Evolutionary conservation across 257 asterid species (phyloP).

Genomic region (Solanum pinnatisectum): DNA sequence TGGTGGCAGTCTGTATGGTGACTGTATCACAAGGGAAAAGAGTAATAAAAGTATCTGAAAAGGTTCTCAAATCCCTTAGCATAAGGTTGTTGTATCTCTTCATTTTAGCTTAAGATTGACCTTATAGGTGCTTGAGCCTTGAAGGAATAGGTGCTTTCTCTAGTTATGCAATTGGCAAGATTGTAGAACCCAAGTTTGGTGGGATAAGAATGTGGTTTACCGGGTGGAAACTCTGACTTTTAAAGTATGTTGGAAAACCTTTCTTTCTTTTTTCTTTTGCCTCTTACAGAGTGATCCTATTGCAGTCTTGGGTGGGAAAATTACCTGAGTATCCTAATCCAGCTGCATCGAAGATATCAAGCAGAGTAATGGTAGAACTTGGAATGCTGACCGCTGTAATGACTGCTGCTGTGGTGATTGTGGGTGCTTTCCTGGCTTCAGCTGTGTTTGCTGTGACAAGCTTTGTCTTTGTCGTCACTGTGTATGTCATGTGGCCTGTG

Average conservation of each 20-base stretch:
- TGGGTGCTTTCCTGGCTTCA: slow-evolving; percentile 85
- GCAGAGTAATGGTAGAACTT: slow-evolving; percentile 86
- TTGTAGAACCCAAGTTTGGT: neutral
- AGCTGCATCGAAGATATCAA: slow-evolving; percentile 81
- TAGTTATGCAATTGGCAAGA: neutral
- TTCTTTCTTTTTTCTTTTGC: slow-evolving; percentile 5
- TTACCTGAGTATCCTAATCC: slow-evolving; percentile 81
- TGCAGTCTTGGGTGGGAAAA: slow-evolving; percentile 82
- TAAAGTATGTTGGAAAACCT: slow-evolving; percentile 3
- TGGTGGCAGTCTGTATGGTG: neutral
- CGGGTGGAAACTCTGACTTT: neutral
- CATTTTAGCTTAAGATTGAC: neutral
- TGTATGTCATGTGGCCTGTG: slow-evolving; percentile 76
- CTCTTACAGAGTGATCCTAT: slow-evolving; percentile 7
- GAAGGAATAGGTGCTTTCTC: neutral
- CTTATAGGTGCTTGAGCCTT: neutral
- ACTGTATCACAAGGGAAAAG: neutral
- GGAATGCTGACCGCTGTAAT: slow-evolving; percentile 71
- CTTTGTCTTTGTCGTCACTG: slow-evolving; percentile 46
- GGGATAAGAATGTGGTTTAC: neutral
- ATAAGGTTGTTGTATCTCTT: neutral
- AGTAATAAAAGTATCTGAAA: neutral
- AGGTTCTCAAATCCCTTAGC: neutral
- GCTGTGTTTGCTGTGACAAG: slow-evolving; percentile 78
- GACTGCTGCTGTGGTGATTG: slow-evolving; percentile 77